phyloP scores from a whole-genome alignment of 108 stramenopile genomes.

The Epithemia pelagica region DNA sequence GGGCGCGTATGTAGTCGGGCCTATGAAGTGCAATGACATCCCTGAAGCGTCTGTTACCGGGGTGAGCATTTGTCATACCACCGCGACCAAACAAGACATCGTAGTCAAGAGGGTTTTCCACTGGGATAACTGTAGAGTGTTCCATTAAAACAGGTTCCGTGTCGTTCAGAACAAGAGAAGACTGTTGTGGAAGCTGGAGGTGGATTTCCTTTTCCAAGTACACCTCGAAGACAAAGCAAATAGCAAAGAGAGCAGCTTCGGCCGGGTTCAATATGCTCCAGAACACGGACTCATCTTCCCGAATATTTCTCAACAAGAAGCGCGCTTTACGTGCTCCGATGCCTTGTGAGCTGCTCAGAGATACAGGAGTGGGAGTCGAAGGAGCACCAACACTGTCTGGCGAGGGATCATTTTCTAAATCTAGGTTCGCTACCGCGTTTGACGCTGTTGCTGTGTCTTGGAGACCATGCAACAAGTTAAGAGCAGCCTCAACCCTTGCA shows the following conservation, averaged over 20 bases:
- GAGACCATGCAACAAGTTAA: slow-evolving; percentile 4
- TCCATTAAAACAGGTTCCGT: not conserved
- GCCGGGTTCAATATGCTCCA: slow-evolving; percentile 4
- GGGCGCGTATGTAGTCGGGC: slow-evolving; percentile 59
- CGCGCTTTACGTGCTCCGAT: not conserved
- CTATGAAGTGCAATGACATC: slow-evolving; percentile 68
- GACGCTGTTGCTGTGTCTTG: slow-evolving; percentile 5
- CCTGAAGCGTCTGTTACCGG: slow-evolving; percentile 71
- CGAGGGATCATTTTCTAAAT: too few species aligned
- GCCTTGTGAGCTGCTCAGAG: not conserved
- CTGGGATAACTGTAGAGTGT: not conserved
- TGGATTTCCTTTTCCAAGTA: slow-evolving; percentile 37
- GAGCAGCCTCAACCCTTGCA: slow-evolving; percentile 26
- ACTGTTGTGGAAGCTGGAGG: slow-evolving; percentile 12
- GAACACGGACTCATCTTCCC: not conserved
- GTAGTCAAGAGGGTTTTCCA: slow-evolving; percentile 4
- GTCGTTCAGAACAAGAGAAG: not conserved
- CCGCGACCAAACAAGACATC: slow-evolving; percentile 60
- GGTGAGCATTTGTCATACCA: slow-evolving; percentile 72
- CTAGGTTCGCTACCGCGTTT: not conserved
- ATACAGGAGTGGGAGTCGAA: not conserved
- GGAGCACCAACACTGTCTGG: not conserved
- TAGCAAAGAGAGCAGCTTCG: slow-evolving; percentile 23
- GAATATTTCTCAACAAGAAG: slow-evolving; percentile 5
- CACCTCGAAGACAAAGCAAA: slow-evolving; percentile 40